Percentiles rank a stretch among this genome's conserved stretches.
These are phyloP conservation scores for Saturnispora diversa DNA, from an alignment of 805 yeast genomes.

Conservation along the genomic window DNA sequence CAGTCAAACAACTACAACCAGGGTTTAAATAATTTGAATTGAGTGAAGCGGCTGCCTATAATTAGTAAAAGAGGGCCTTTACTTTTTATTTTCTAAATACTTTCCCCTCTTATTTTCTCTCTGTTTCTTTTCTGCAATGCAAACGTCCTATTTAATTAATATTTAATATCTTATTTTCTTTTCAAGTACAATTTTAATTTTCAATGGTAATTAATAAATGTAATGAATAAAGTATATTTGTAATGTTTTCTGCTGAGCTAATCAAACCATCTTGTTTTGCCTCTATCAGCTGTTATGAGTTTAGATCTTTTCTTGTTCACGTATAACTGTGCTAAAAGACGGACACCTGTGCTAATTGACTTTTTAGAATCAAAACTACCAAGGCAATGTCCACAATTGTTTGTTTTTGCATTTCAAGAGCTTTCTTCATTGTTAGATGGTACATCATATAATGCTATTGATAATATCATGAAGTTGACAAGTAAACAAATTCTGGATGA, in stretches of 20 bases:
- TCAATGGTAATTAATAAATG: no score
- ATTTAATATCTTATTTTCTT: no score
- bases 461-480: slow-evolving; percentile 31
- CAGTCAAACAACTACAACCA: slow-evolving; percentile 11
- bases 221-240: no score
- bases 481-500: slow-evolving; percentile 31
- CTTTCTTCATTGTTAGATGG: slow-evolving; percentile 50
- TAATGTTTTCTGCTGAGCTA: no score
- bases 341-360: slow-evolving; percentile 30
- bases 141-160: no score
- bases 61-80: no score
- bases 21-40: slow-evolving; percentile 8
- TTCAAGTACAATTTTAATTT: no score
- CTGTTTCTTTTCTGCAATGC: no score
- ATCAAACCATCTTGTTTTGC: slow-evolving; percentile 1
- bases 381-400: slow-evolving; percentile 33
- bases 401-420: slow-evolving; percentile 64
- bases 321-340: slow-evolving; percentile 48
- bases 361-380: slow-evolving; percentile 19
- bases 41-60: not conserved
- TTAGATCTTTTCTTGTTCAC: slow-evolving; percentile 29
- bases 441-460: slow-evolving; percentile 34
- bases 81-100: no score
- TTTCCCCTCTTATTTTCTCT: no score
- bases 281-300: no score